Percentiles rank a stretch among this genome's conserved stretches.
Evolutionary conservation across 2,329 filamentous ascomycete genomes (phyloP).

Genomic region (Arthrobotrys entomopaga): DNA sequence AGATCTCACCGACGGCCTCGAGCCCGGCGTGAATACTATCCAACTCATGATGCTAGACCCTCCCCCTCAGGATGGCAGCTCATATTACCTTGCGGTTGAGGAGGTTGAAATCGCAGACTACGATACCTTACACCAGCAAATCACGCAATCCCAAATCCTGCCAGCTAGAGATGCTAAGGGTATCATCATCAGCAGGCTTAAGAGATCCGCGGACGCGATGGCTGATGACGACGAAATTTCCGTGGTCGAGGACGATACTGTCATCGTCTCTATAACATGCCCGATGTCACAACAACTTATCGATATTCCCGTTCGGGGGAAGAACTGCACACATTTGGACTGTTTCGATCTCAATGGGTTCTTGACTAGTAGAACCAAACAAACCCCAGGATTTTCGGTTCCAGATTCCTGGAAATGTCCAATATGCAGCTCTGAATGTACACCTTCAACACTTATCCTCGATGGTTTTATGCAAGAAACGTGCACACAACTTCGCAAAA

Average conservation of each 20-base stretch:
- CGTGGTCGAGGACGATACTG: slow-evolving; percentile 61
- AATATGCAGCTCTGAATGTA: slow-evolving; percentile 79
- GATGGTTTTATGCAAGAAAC: slow-evolving; percentile 79
- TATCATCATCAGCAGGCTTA: slow-evolving; percentile 63
- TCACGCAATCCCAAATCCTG: slow-evolving; percentile 25
- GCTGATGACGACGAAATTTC: slow-evolving; percentile 72
- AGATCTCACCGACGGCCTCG: slow-evolving; percentile 74
- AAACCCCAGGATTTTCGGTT: slow-evolving; percentile 60
- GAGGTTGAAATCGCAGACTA: slow-evolving; percentile 59
- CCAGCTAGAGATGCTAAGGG: slow-evolving; percentile 4
- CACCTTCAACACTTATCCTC: slow-evolving; percentile 75
- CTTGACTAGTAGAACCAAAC: slow-evolving; percentile 72
- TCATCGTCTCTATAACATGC: slow-evolving; percentile 65
- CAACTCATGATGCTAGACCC: slow-evolving; percentile 66
- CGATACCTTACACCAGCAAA: slow-evolving; percentile 60
- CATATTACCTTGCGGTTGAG: slow-evolving; percentile 43
- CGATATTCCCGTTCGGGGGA: slow-evolving; percentile 76
- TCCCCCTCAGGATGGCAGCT: slow-evolving; percentile 12
- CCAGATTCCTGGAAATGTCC: slow-evolving; percentile 85
- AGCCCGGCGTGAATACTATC: slow-evolving; percentile 71
- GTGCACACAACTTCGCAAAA: slow-evolving; percentile 66
- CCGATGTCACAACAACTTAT: slow-evolving; percentile 69
- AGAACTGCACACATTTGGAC: slow-evolving; percentile 77
- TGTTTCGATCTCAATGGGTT: slow-evolving; percentile 91
- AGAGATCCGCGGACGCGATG: slow-evolving; percentile 59